phyloP scores from a whole-genome alignment of 768 basidiomycete genomes.

The Podaxis pistillaris region DNA sequence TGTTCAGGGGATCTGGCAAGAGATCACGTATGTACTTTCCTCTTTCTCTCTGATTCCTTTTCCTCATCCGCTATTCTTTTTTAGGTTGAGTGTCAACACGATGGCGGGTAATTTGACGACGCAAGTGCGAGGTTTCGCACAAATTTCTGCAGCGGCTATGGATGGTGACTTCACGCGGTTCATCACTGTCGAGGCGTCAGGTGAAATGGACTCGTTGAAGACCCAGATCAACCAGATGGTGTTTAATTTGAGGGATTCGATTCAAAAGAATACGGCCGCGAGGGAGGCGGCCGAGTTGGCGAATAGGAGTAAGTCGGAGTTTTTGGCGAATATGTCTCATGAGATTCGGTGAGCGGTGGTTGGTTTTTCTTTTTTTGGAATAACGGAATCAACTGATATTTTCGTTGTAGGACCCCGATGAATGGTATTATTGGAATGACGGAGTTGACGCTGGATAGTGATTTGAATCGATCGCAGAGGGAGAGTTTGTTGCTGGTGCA shows the following conservation, averaged over 20 bases:
- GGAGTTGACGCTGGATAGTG: slow-evolving; percentile 93
- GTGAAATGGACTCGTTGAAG: slow-evolving; percentile 99
- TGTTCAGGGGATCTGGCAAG: slow-evolving; percentile 97
- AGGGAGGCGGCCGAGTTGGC: slow-evolving; percentile 96
- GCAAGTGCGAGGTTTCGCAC: slow-evolving; percentile 98
- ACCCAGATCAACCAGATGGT: slow-evolving; percentile 99
- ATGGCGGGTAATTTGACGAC: slow-evolving; percentile 98
- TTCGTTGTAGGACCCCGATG: slow-evolving; percentile 85
- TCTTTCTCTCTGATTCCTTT: background rate
- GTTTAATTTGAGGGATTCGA: slow-evolving; percentile 91
- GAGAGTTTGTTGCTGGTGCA: slow-evolving; percentile 96
- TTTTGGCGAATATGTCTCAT: slow-evolving; percentile 98
- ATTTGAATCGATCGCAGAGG: slow-evolving; percentile 89
- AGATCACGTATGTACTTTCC: slow-evolving; percentile 76
- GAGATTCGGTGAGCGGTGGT: slow-evolving; percentile 74
- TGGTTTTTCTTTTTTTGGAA: background rate
- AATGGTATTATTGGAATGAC: slow-evolving; percentile 99
- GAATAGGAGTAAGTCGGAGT: slow-evolving; percentile 96
- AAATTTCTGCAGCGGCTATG: slow-evolving; percentile 97
- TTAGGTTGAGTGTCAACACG: slow-evolving; percentile 91
- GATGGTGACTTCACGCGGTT: slow-evolving; percentile 98
- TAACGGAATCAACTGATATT: background rate
- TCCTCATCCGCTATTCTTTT: background rate
- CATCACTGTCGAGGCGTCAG: slow-evolving; percentile 97
- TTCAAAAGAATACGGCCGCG: slow-evolving; percentile 98